Conservation (phyloP, 768 basidiomycete species). For the Boletus tomentosulus region DNA sequence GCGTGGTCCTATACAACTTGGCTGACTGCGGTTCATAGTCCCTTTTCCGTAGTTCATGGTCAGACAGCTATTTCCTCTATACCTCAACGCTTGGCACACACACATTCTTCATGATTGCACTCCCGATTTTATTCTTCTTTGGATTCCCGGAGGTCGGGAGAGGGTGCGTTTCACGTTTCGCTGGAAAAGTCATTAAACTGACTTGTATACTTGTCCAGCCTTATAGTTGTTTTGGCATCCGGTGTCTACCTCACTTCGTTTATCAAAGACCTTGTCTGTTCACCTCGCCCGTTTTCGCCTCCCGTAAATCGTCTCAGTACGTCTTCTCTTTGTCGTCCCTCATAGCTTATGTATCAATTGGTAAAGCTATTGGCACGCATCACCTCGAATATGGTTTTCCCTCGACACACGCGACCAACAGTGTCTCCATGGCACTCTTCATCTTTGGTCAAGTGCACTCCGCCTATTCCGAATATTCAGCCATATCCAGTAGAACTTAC, state of each 20-base stretch:
- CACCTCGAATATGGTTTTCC: constrained; percentile 95
- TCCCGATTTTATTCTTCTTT: constrained; percentile 89
- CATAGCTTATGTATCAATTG: neutral
- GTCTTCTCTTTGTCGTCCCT: constrained; percentile 21
- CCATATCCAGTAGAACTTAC: constrained; percentile 47
- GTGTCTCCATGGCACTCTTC: constrained; percentile 84
- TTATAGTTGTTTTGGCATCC: constrained; percentile 64
- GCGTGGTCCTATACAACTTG: neutral
- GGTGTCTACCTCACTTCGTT: constrained; percentile 89
- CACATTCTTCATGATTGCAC: constrained; percentile 88
- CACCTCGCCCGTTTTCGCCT: constrained; percentile 85
- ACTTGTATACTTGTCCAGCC: constrained; percentile 34
- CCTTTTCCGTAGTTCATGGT: constrained; percentile 55
- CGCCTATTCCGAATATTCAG: constrained; percentile 36
- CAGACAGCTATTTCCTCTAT: constrained; percentile 82
- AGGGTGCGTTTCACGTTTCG: constrained; percentile 48
- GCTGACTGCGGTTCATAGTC: constrained; percentile 34
- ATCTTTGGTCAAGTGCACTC: constrained; percentile 56
- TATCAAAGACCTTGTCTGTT: constrained; percentile 85
- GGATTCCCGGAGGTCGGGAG: constrained; percentile 67
- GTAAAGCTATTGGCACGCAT: constrained; percentile 66
- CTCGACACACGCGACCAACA: constrained; percentile 91
- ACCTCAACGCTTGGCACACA: constrained; percentile 79
- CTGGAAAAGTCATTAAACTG: neutral
- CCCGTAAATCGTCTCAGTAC: constrained; percentile 87